Conservation (phyloP, 192 early-diverging fungal genomes). For the Podila verticillata region DNA sequence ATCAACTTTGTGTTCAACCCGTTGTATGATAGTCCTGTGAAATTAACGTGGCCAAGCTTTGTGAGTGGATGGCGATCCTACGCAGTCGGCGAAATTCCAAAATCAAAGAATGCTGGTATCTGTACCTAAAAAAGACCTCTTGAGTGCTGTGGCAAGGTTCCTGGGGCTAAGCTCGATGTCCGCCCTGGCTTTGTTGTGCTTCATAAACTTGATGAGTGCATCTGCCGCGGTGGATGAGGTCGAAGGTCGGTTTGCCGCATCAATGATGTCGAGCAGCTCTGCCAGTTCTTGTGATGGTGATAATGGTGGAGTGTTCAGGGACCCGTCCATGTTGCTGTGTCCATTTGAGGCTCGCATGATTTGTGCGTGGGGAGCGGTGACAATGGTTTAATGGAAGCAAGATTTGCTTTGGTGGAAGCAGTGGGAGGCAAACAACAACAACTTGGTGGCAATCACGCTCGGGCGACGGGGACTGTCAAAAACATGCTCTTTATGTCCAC, state of each 20-base stretch:
- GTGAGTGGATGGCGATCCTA: no score
- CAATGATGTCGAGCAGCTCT: not conserved
- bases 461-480: not conserved
- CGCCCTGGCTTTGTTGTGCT: not conserved
- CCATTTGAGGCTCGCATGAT: not conserved
- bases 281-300: not conserved
- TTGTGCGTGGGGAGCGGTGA: not conserved
- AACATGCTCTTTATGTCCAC: not conserved
- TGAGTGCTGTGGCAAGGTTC: constrained; percentile 26
- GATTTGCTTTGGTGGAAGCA: not conserved
- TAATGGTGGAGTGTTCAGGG: not conserved
- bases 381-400: not conserved
- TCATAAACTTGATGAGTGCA: constrained; percentile 13
- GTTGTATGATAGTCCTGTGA: not conserved
- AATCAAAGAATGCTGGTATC: not conserved
- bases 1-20: not conserved
- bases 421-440: not conserved
- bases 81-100: not conserved
- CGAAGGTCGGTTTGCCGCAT: not conserved
- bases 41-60: no score
- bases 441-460: not conserved
- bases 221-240: constrained; percentile 1
- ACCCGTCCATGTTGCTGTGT: not conserved
- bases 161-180: not conserved
- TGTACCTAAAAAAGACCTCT: constrained; percentile 20